phyloP scores from a whole-genome alignment of 106 monocot species.

The Vanilla planifolia region DNA sequence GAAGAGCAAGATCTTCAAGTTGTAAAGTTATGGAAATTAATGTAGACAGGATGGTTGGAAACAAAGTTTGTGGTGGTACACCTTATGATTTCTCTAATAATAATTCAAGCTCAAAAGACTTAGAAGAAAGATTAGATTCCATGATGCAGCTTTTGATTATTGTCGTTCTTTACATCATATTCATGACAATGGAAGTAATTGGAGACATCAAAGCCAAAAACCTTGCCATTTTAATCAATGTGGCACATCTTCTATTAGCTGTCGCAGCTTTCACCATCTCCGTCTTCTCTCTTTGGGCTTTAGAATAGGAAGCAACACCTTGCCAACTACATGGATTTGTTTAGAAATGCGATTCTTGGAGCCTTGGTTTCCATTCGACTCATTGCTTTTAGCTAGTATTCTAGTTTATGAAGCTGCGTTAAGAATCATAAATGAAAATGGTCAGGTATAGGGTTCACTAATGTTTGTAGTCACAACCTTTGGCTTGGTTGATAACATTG shows the following conservation, averaged over 20 bases:
- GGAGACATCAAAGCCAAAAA: constrained; percentile 55
- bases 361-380: constrained; percentile 52
- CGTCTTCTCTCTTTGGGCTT: constrained; percentile 43
- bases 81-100: constrained; percentile 27
- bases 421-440: constrained; percentile 23
- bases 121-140: constrained; percentile 28
- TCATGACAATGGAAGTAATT: constrained; percentile 41
- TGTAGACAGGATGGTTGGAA: constrained; percentile 9
- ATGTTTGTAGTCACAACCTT: constrained; percentile 47
- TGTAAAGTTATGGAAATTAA: constrained; percentile 19
- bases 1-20: constrained; percentile 9
- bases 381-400: constrained; percentile 43
- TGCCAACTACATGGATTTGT: constrained; percentile 44
- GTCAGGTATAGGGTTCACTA: constrained; percentile 32
- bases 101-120: constrained; percentile 13
- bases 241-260: constrained; percentile 57
- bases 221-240: constrained; percentile 57
- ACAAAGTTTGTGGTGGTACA: constrained; percentile 25
- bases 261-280: constrained; percentile 46
- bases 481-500: constrained; percentile 39
- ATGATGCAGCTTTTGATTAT: constrained; percentile 40
- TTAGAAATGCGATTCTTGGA: constrained; percentile 46
- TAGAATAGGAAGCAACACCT: constrained; percentile 40
- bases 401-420: constrained; percentile 37
- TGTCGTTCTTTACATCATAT: constrained; percentile 35